These are phyloP conservation scores for Chaetomium olivaceum DNA, from an alignment of 2,329 filamentous ascomycete genomes.

Conservation along the genomic window DNA sequence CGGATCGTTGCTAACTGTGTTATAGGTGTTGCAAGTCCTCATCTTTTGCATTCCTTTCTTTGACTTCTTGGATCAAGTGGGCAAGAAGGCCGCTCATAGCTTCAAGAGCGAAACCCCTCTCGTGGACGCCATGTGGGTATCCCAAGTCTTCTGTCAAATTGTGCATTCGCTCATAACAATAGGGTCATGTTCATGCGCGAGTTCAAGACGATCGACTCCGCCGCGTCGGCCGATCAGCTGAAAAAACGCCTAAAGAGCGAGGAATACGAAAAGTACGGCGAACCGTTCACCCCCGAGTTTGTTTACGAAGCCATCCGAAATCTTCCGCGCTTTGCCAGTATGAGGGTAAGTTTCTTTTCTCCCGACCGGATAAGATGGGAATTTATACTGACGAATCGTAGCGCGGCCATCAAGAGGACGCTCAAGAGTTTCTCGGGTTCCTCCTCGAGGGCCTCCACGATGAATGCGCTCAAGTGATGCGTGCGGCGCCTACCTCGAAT, in stretches of 20 bases:
- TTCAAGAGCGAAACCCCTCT: slow-evolving; percentile 95
- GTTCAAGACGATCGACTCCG: slow-evolving; percentile 83
- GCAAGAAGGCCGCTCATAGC: slow-evolving; percentile 79
- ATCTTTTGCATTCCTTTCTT: slow-evolving; percentile 94
- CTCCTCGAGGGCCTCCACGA: slow-evolving; percentile 90
- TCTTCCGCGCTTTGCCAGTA: slow-evolving; percentile 83
- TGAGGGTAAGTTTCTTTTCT: slow-evolving; percentile 75
- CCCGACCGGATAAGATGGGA: not conserved
- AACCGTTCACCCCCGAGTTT: slow-evolving; percentile 89
- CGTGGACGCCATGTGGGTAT: slow-evolving; percentile 83
- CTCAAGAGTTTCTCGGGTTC: slow-evolving; percentile 94
- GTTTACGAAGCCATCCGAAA: slow-evolving; percentile 91
- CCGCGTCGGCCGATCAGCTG: slow-evolving; percentile 70
- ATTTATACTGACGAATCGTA: slow-evolving; percentile 42
- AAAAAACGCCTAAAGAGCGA: slow-evolving; percentile 73
- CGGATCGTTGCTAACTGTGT: slow-evolving; percentile 39
- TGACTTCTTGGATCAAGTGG: slow-evolving; percentile 84
- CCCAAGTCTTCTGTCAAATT: not conserved
- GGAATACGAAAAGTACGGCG: slow-evolving; percentile 86
- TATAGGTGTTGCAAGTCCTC: slow-evolving; percentile 87
- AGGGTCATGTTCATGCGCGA: slow-evolving; percentile 97
- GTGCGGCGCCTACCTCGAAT: slow-evolving; percentile 45
- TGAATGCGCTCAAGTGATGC: slow-evolving; percentile 80
- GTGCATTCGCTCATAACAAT: slow-evolving; percentile 13
- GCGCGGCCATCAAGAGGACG: slow-evolving; percentile 96